Base-by-base conservation (phyloP, 805 yeast genomes). In the Pichia nanzhaoensis region DNA sequence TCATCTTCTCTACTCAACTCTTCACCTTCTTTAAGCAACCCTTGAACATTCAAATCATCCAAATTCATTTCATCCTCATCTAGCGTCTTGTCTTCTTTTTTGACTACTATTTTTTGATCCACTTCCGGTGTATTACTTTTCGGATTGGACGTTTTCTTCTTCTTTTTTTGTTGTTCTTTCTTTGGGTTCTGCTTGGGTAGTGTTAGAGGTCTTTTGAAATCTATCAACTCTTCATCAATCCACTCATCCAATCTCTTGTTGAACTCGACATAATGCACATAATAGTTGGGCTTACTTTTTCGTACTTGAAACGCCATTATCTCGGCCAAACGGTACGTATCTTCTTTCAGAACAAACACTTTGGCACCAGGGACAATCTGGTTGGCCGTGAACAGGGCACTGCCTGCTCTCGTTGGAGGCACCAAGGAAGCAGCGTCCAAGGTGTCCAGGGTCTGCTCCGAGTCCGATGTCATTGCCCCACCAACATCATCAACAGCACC, bases 221-320 rank as follows among this genome's bases (percentile, higher is more conserved):
- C 86, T 10, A 93, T 80, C 42, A 95, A 73, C 32, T 79, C 81
- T 4, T 77, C 71, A 18, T 74, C 70, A 6, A 93, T 78, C 98
- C 98, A 91, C 63, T 93, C 99, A 67, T 93, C 99, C 54, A 93
- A 73, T 63, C 99, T 84, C 64, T 93, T 93, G 69, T 93, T 93
- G 70, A 82, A 93, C 54, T 90, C 96, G 43, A 80, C 87, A 66
- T 89, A 93, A 64, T 93, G 99, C 27, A 93, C 96, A 61, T 93
- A 93, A 63, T 83, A 90, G 52, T 78, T 85, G 28, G 80, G 78
- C 49, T 84, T 77, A 13, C 90, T 87, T 60, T 88, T 83, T 56
- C 85, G 80, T 38, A 75, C 65, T 50, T 85, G 87, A 41, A 78
- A 74, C 17, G 90, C 87, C 37, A 93, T 67, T 36, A 93, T 78